These are phyloP conservation scores for Lachancea nothofagi DNA, from an alignment of 805 yeast species.

Conservation along the genomic window DNA sequence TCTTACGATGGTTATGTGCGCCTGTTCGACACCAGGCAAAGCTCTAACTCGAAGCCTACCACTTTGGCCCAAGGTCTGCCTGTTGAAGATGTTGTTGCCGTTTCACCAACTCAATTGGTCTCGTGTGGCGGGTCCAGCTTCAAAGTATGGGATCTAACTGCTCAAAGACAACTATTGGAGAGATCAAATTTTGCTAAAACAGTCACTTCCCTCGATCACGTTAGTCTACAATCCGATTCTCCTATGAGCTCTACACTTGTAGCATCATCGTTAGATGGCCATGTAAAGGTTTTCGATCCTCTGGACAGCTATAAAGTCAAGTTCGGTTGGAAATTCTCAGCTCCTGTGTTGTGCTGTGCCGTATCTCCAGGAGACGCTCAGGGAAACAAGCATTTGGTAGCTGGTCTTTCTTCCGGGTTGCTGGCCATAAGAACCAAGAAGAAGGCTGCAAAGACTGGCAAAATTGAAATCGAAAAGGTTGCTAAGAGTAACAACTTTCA, in stretches of 20 bases:
- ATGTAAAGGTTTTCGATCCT: constrained; percentile 89
- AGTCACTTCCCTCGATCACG: constrained; percentile 63
- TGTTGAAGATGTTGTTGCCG: constrained; percentile 75
- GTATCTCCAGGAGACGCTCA: constrained; percentile 60
- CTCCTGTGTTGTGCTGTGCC: constrained; percentile 85
- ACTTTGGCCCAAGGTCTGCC: constrained; percentile 75
- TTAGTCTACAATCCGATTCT: constrained; percentile 25
- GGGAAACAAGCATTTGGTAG: constrained; percentile 71
- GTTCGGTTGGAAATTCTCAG: constrained; percentile 96
- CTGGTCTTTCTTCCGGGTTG: constrained; percentile 87
- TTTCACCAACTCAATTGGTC: constrained; percentile 65
- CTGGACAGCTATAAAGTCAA: constrained; percentile 76
- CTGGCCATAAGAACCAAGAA: constrained; percentile 84
- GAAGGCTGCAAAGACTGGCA: constrained; percentile 39
- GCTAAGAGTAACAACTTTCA: constrained; percentile 54
- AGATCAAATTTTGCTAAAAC: constrained; percentile 88
- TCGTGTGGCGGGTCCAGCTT: constrained; percentile 79
- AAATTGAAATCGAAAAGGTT: constrained; percentile 8
- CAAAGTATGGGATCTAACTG: constrained; percentile 90
- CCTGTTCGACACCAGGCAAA: constrained; percentile 71
- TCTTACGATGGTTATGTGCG: constrained; percentile 88
- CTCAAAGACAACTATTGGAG: constrained; percentile 56
- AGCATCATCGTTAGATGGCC: constrained; percentile 96
- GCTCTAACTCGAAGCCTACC: constrained; percentile 39
- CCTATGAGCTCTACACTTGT: constrained; percentile 48